Conservation (phyloP, 225 moss, liverwort and hornwort species). For the Sphagnum contortum region DNA sequence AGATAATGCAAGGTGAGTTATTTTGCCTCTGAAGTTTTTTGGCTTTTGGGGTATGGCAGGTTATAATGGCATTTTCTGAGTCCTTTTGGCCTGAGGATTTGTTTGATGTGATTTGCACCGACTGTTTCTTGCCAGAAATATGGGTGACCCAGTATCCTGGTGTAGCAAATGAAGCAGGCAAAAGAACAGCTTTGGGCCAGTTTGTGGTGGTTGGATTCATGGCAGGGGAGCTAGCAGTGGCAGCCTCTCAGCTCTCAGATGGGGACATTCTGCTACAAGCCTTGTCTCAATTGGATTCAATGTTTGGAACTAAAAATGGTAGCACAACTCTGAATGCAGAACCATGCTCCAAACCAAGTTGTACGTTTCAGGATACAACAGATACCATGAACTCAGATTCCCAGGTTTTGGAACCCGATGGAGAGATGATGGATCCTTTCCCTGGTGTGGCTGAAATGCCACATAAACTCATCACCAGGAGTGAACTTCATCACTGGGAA, state of each 20-base stretch:
- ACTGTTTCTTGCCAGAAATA: slow-evolving; percentile 76
- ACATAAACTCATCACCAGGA: slow-evolving; percentile 29
- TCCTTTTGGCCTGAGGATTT: slow-evolving; percentile 73
- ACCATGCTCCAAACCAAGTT: too few relatives aligned
- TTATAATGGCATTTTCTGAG: slow-evolving; percentile 67
- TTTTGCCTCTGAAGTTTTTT: too few relatives aligned
- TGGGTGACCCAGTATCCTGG: slow-evolving; percentile 81
- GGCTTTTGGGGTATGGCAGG: slow-evolving; percentile 24
- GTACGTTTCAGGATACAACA: too few relatives aligned
- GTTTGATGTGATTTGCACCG: slow-evolving; percentile 78
- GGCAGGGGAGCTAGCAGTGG: slow-evolving; percentile 65
- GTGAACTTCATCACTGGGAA: slow-evolving; percentile 12
- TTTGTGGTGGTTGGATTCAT: slow-evolving; percentile 73
- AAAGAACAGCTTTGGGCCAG: slow-evolving; percentile 29
- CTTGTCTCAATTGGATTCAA: slow-evolving; percentile 66
- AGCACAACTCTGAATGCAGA: not conserved
- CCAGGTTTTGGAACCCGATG: too few relatives aligned
- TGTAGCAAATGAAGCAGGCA: slow-evolving; percentile 9
- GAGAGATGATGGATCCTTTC: too few relatives aligned
- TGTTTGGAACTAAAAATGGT: slow-evolving; percentile 37
- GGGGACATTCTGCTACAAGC: slow-evolving; percentile 57
- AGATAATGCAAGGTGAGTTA: not conserved
- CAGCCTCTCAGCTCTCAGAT: slow-evolving; percentile 43
- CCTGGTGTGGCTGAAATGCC: slow-evolving; percentile 3
- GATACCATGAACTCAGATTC: too few relatives aligned